Conservation (phyloP, 2,329 filamentous ascomycete species). For the Monilinia fructicola region DNA sequence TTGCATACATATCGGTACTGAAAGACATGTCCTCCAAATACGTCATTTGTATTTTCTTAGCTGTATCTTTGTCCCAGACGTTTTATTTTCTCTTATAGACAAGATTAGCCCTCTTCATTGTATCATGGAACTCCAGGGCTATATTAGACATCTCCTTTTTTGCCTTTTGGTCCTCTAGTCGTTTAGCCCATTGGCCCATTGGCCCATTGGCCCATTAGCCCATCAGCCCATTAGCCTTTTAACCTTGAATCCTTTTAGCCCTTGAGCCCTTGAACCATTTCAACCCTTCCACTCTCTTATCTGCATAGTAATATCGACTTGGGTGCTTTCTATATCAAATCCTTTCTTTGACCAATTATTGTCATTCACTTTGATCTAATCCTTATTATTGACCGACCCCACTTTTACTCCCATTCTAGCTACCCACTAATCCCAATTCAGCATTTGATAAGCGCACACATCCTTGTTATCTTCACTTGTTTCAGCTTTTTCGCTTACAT, state of each 20-base stretch:
- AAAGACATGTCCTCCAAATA: too few species aligned
- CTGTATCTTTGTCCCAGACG: background rate
- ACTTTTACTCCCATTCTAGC: background rate
- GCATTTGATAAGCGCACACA: background rate
- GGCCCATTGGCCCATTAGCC: too few species aligned
- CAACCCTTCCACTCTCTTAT: too few species aligned
- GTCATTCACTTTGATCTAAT: background rate
- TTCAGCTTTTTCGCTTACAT: slow-evolving; percentile 25
- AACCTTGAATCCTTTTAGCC: too few species aligned
- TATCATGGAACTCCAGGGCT: background rate
- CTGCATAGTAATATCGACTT: too few species aligned
- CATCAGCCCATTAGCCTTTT: too few species aligned
- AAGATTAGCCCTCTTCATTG: background rate
- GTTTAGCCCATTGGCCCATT: background rate
- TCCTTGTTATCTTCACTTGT: slow-evolving; percentile 8
- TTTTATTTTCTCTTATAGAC: too few species aligned
- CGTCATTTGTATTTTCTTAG: background rate
- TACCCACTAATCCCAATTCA: slow-evolving; percentile 6
- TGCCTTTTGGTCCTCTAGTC: background rate
- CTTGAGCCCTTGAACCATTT: too few species aligned
- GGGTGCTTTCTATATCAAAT: background rate
- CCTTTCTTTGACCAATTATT: background rate
- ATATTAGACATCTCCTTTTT: too few species aligned
- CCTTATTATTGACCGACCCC: background rate
- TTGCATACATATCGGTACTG: too few species aligned